Base-by-base conservation (phyloP, 257 asterid species). In the Linderniella brevidens region DNA sequence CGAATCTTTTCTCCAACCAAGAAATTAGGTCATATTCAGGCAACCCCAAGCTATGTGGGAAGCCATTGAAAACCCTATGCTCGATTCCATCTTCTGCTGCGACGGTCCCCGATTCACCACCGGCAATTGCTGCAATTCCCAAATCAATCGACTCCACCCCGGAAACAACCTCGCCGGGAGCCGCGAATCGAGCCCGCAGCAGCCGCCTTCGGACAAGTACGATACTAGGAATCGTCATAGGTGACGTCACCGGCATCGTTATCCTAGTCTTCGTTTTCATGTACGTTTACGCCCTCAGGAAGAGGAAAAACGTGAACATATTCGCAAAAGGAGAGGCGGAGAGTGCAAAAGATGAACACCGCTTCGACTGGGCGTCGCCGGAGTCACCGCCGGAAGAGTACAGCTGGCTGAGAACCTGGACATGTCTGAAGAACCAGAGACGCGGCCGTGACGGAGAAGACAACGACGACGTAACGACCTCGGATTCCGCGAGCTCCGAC, bases 361-460 rank as follows among this genome's bases (percentile, higher is more conserved):
- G 72, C 17, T 84, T 78, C 19, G 93, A 90, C 58, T 81, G 96
- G 98, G 96, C 93, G 10, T 74, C 93, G 13, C 63, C 92, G 5
- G 32, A 25, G 6, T 25, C 86, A 0, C 59, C 87, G 4, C 59
- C 81, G 19, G 80, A 59, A 49, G 93, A 81, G 43, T 42, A 65
- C 71, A 73, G 54, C 58, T 90, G 98, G 96, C 40, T 85, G 45
- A 55, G 81, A 17, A 54, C 80, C 17, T 85, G 94, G 94, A 68
- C 86, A 0, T 84, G 96, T 58, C 53, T 85, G 15, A 72, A 64
- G 43, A 81, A 69, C 48, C 73, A 59, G 5, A 53, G 78, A 8
- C 68, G 53, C 4, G 48, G 4, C 51, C 32, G 32, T 25, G 74
- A 62, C 13, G 58, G 50, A 17, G 57, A 19, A 11, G 58, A 37